Evolutionary conservation across 73 alveolate species (phyloP).

Genomic region (Effrenium voratum): DNA sequence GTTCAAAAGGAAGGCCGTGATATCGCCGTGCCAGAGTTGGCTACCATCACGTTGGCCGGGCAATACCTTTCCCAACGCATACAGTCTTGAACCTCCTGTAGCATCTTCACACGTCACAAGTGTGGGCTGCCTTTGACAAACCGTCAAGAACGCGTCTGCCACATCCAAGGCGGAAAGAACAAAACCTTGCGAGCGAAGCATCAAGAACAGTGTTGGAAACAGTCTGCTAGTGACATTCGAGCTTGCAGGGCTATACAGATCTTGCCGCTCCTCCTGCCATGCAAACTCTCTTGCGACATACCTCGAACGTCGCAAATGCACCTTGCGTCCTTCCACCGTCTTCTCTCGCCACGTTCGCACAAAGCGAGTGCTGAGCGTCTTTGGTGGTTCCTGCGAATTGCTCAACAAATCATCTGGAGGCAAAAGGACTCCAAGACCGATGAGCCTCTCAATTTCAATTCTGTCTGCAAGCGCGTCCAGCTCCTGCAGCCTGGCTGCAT

Average conservation of each 20-base stretch:
- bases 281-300: neutral
- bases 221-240: neutral
- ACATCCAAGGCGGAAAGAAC: neutral
- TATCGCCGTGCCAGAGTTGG: neutral
- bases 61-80: neutral
- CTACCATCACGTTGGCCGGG: neutral
- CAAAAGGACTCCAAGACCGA: no score
- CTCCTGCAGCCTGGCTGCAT: no score
- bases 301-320: neutral
- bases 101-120: neutral
- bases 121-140: neutral
- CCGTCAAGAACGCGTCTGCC: neutral
- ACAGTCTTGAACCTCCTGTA: neutral
- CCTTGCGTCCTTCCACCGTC: neutral
- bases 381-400: neutral
- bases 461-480: no score
- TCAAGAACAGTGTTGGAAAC: neutral
- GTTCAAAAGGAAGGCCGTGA: neutral
- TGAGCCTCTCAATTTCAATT: no score
- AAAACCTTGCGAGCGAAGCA: neutral
- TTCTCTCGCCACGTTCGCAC: neutral
- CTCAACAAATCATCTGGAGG: no score
- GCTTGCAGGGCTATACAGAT: neutral
- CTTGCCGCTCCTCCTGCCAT: neutral
- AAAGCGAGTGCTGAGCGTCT: neutral